Evolutionary conservation across 192 early-diverging fungal species (phyloP).

Genomic region (Coemansia sp.): DNA sequence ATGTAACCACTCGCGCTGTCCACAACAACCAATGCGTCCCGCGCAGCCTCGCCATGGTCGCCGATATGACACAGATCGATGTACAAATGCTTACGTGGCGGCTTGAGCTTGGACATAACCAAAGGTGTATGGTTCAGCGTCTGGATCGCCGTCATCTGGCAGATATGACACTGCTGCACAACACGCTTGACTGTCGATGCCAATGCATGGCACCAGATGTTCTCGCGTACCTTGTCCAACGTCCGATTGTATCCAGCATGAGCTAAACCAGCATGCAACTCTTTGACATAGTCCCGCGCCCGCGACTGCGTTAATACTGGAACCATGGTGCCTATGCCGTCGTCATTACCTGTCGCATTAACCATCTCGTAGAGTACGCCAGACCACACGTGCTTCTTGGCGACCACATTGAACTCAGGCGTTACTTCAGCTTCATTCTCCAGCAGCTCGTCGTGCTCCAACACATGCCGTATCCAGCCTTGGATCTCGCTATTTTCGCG

Average conservation of each 20-base stretch:
- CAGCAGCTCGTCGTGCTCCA: no score
- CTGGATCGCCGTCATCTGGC: slow-evolving; percentile 17
- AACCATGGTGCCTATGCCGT: slow-evolving; percentile 2
- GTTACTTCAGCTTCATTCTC: neutral
- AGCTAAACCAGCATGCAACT: neutral
- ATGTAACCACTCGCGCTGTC: slow-evolving; percentile 17
- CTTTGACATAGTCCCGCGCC: neutral
- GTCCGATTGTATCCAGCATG: neutral
- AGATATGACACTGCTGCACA: slow-evolving; percentile 3
- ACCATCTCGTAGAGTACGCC: slow-evolving; percentile 3
- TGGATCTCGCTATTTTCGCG: neutral
- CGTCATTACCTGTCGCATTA: neutral
- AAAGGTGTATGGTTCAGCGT: slow-evolving; percentile 9
- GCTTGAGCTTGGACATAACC: neutral
- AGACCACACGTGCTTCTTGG: neutral
- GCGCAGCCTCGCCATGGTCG: neutral
- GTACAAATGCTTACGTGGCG: slow-evolving; percentile 18
- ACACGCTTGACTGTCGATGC: neutral
- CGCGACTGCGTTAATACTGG: neutral
- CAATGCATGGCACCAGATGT: neutral
- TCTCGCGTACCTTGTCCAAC: neutral
- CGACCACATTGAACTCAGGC: slow-evolving; percentile 5
- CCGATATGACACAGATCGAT: slow-evolving; percentile 24
- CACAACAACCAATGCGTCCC: slow-evolving; percentile 7
- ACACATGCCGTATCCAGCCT: neutral